Percentiles rank a stretch among this genome's conserved stretches.
phyloP scores from a whole-genome alignment of 2,329 filamentous ascomycete species.

The Thielaviopsis musarum region DNA sequence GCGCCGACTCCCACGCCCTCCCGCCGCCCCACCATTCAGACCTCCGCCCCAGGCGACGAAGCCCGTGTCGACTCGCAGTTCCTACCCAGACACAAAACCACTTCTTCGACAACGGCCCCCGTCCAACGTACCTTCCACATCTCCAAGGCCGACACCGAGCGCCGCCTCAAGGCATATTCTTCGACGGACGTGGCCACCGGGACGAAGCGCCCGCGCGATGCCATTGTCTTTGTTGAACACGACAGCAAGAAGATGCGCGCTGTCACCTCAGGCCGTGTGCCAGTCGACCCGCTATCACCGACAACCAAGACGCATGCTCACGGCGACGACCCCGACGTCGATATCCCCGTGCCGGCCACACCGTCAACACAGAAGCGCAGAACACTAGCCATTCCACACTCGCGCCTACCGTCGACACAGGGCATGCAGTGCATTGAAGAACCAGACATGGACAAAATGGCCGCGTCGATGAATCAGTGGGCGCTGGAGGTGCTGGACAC shows the following conservation, averaged over 20 bases:
- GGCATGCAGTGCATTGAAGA: conserved; percentile 20
- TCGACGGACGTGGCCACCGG: conserved; percentile 2
- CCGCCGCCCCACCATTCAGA: conserved; percentile 29
- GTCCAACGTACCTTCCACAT: conserved; percentile 11
- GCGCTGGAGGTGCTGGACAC: conserved; percentile 29
- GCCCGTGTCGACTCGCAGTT: conserved; percentile 6
- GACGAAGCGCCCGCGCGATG: conserved; percentile 9
- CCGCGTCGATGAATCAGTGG: conserved; percentile 40
- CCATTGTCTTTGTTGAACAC: conserved; percentile 41
- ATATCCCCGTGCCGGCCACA: conserved; percentile 8
- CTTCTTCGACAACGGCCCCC: conserved; percentile 16
- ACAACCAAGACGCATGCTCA: not conserved
- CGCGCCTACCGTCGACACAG: conserved; percentile 20
- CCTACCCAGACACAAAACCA: conserved; percentile 15
- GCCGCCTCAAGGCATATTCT: conserved; percentile 5
- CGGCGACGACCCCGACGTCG: conserved; percentile 1
- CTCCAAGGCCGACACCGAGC: conserved; percentile 10
- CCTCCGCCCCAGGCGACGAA: conserved; percentile 26
- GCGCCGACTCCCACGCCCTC: conserved; percentile 13
- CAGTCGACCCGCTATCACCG: not conserved
- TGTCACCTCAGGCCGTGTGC: not conserved
- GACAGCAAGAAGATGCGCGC: conserved; percentile 23
- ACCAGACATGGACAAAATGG: conserved; percentile 30
- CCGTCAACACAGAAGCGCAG: conserved; percentile 9
- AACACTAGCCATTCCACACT: conserved; percentile 11